Evolutionary conservation across 1,139 yeast species (phyloP), one percentile per base, ranked within the genome.

Genomic region (Eremothecium sinecaudum): DNA sequence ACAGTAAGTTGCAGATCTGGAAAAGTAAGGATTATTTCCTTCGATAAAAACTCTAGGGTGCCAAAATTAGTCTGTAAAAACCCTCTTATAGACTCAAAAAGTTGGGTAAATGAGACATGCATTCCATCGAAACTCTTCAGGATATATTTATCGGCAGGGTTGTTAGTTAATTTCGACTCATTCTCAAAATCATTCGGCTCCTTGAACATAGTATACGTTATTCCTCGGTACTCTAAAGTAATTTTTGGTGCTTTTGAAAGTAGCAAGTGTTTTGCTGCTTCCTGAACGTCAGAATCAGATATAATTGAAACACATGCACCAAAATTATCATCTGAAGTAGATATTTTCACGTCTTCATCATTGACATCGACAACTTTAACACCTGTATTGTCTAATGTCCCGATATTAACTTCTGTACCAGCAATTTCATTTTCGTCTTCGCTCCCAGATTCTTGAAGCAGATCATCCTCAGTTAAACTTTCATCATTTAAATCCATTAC

Each of bases 1-100:
- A 56, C 35, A 2, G 39, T 41, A n/a, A 57, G 31, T 35, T 55
- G 58, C 15, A 57, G 39, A 10, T 47, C 42, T 6, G 51, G 53
- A 10, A 55, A 40, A 2, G 39, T 43, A 3, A 56, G 24, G 6
- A 44, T 13, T 8, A 57, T 41, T 34, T 57, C 61, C 28, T 51
- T 51, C 4, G 49, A 42, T 10, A 50, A 38, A 28, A 57, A 47
- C 9, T 42, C 38, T 5, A 53, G 31, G n/a, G 39, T 41, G 3
- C 56, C 55, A 28, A 44, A 45, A 11, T 37, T 43, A 9, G 25
- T 33, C 24, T 51, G 53, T 21, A 57, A 30, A 31, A 50, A 49
- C 6, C 38, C 31, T 17, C 60, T 52, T 4, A 57, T 35, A 1
- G 41, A 21, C 4, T 42, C 44, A 36, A 56, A 47, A 17, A 54